Evolutionary conservation across 2,329 filamentous ascomycete genomes (phyloP), one percentile per base, ranked within the genome.

Genomic region (Clonostachys rosea): DNA sequence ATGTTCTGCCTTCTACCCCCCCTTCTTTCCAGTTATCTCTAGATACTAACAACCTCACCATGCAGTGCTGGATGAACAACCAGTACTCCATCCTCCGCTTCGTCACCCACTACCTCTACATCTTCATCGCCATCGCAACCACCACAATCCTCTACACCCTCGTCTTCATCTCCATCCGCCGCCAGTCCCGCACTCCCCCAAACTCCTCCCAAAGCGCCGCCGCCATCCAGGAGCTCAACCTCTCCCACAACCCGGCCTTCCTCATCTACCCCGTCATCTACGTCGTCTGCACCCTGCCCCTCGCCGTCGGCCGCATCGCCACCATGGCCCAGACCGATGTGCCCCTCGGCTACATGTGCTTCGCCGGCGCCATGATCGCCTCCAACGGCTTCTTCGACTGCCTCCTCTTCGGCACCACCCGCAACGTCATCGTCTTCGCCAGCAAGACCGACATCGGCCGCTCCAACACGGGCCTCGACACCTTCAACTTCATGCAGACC

Each of bases 251-350:
- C 50, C 73, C 73, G 6, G 71, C 79, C 9, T 81, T 87, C 51
- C 79, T 86, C 33, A 70, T 86, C 8, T 89, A 89, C 50, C 85
- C 85, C 0, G 57, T 84, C 53, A 83, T 87, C 52, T 88, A 88
- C 59, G 73, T 86, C 7, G 55, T 85, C n/a, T 85, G 84, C 58
- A 88, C 84, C 0, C 71, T 83, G 0, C 85, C 85, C 0, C 69
- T 89, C 1, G 83, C 83, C 5, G 71, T 79, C 0, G 81, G 83
- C 13, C 78, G 84, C 49, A 82, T 87, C 56, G 75, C 76, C 14
- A 75, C 74, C 17, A 84, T 87, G 76, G 73, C 77, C 0, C 76
- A 78, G 1, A 63, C 68, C 10, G 44, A 66, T 0, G 70, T 82
- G 5, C 71, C 76, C 0, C 66, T 81, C 1, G 64, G 60, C 0